These are phyloP conservation scores for Salix dunnii DNA, from an alignment of 345 rosid species.

Conservation along the genomic window DNA sequence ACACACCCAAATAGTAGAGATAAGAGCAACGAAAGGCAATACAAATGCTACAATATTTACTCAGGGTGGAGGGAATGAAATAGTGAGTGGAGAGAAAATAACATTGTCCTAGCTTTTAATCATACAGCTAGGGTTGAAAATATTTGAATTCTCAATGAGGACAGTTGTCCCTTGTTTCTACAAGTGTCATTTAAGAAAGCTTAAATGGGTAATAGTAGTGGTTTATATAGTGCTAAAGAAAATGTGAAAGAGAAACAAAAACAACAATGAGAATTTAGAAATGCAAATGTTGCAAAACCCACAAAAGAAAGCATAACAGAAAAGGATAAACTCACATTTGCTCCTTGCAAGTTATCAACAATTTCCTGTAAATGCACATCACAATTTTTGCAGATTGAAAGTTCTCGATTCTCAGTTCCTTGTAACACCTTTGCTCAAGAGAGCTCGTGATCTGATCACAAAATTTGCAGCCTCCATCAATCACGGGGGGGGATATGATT, in stretches of 20 bases:
- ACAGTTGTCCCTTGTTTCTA: not conserved
- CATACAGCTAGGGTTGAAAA: not conserved
- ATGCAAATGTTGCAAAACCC: not conserved
- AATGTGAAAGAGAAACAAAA: not conserved
- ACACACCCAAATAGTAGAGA: not conserved
- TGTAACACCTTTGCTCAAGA: constrained; percentile 97
- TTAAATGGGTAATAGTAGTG: not conserved
- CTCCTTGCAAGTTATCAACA: constrained; percentile 80
- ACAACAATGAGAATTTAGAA: not conserved
- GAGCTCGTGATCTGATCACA: constrained; percentile 65
- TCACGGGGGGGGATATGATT: not conserved
- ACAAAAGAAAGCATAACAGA: not conserved
- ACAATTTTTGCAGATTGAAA: constrained; percentile 71
- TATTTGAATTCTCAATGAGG: not conserved
- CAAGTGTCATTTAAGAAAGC: not conserved
- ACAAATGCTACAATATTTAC: not conserved
- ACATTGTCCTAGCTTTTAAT: not conserved
- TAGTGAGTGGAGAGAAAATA: not conserved
- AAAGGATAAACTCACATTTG: constrained; percentile 67
- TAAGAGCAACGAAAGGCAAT: not conserved
- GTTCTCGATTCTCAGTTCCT: constrained; percentile 89
- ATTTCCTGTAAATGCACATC: constrained; percentile 81
- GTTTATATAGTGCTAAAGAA: not conserved
- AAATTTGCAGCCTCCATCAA: constrained; percentile 27
- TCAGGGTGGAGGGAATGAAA: not conserved